These are phyloP conservation scores for Epichloe festucae DNA, from an alignment of 2,329 filamentous ascomycete genomes.

Conservation along the genomic window DNA sequence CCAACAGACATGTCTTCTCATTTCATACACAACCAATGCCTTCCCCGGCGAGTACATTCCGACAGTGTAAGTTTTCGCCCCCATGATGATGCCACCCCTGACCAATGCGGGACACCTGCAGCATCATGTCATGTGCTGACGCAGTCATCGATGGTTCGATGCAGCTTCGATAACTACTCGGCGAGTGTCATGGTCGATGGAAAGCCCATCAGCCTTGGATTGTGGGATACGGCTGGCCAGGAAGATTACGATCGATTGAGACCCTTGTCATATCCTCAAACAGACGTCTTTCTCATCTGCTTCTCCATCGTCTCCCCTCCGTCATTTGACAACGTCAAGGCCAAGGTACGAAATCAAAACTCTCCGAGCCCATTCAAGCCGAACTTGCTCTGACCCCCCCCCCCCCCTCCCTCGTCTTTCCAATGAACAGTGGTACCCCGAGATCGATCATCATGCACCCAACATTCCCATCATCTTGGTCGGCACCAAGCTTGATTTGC, in stretches of 20 bases:
- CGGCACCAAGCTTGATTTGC: slow-evolving; percentile 89
- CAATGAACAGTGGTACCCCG: slow-evolving; percentile 70
- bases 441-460: slow-evolving; percentile 93
- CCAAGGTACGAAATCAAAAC: slow-evolving; percentile 54
- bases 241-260: slow-evolving; percentile 95
- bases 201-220: slow-evolving; percentile 88
- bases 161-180: slow-evolving; percentile 95
- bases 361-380: not conserved
- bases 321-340: slow-evolving; percentile 97
- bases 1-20: slow-evolving; percentile 84
- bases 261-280: slow-evolving; percentile 94
- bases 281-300: slow-evolving; percentile 95
- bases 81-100: slow-evolving; percentile 2
- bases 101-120: slow-evolving; percentile 1
- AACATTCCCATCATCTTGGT: slow-evolving; percentile 94
- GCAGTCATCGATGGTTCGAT: slow-evolving; percentile 2
- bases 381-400: not conserved
- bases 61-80: slow-evolving; percentile 61
- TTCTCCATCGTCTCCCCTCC: slow-evolving; percentile 97
- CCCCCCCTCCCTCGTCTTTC: not conserved
- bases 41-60: slow-evolving; percentile 99
- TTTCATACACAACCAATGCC: slow-evolving; percentile 98
- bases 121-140: slow-evolving; percentile 2
- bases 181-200: slow-evolving; percentile 98
- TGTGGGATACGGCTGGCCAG: slow-evolving; percentile 98